These are phyloP conservation scores for Pulicaria dysenterica DNA, from an alignment of 129 eudicot genomes.

Conservation along the genomic window DNA sequence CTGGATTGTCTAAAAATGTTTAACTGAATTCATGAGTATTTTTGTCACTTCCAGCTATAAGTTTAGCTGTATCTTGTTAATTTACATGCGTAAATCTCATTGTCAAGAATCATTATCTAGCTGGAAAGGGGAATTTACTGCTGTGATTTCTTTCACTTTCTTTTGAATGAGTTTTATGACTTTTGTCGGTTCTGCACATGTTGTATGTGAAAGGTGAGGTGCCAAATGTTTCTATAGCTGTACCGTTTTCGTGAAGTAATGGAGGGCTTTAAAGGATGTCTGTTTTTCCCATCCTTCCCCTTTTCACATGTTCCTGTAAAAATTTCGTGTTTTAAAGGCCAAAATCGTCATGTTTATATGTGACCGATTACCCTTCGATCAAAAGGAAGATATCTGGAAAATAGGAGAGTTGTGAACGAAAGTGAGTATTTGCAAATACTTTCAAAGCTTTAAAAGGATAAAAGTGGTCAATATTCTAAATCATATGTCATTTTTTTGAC, in stretches of 20 bases:
- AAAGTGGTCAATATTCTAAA: not conserved
- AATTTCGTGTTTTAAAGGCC: slow-evolving; percentile 10
- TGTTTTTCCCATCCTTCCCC: not conserved
- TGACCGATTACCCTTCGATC: not conserved
- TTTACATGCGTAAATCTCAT: slow-evolving; percentile 10
- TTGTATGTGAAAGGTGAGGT: slow-evolving; percentile 16
- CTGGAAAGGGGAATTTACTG: slow-evolving; percentile 16
- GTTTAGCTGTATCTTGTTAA: not conserved
- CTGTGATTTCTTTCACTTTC: slow-evolving; percentile 1
- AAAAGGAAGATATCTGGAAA: not conserved
- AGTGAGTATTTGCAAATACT: slow-evolving; percentile 21
- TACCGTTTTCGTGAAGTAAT: not conserved
- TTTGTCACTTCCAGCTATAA: not conserved
- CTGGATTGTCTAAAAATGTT: not conserved
- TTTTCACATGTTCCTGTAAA: slow-evolving; percentile 15
- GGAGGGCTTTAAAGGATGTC: not conserved
- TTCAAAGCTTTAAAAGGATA: slow-evolving; percentile 17
- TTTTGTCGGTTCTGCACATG: slow-evolving; percentile 1
- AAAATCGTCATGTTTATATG: slow-evolving; percentile 12
- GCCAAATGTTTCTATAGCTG: slow-evolving; percentile 23
- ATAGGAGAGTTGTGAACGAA: not conserved
- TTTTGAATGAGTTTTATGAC: slow-evolving; percentile 11
- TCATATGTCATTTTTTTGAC: not conserved
- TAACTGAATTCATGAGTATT: not conserved
- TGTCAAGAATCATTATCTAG: slow-evolving; percentile 18